Base-by-base conservation (phyloP, 352 stramenopile genomes). In the Pythium coloratum region DNA sequence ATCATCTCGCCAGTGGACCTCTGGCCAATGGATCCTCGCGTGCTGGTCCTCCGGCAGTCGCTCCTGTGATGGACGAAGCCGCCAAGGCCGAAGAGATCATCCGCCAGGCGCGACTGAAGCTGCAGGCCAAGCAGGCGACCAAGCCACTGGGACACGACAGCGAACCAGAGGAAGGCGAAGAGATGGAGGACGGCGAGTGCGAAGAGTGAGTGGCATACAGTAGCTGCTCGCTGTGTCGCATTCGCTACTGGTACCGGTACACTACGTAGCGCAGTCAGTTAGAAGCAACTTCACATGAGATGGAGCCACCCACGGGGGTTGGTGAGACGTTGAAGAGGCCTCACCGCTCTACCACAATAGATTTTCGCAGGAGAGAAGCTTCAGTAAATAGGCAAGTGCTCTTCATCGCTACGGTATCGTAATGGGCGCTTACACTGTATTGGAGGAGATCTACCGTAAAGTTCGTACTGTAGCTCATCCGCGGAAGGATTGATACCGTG, bases 21-120 rank as follows among this genome's bases (percentile, higher is more conserved):
- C 30, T 24, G 6, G 40, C 18, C 40, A 49, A 49, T 16, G 40
- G 40, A 5, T 49, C 40, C 40, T 20, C 59, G 24, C 47, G 55
- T 56, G 51, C 49, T 36, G 20, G 20, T 24, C 20, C 20, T 24
- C 20, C 28, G 10, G 69, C 69, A 12, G 36, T 56, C 46, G 50
- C 82, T 33, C 76, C 77, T 12, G 66, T 67, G n/a, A 72, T 74
- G 16, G 71, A 90, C 58, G 84, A 92, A 72, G 70, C 72, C 24
- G 76, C 76, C 7, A 78, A 75, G 20, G 82, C 79, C 0, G 82
- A 90, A 57, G 82, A 88, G 57, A 89, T 91, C 59, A 92, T 91
- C 36, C 82, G 84, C 9, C 76, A 89, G 38, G 84, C 84, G 18
- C 70, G 82, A 28, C 66, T 86, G 12, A 90, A 90, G 70, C 71